Evolutionary conservation across 2,329 filamentous ascomycete species (phyloP).

Genomic region (Trichoderma sp.): DNA sequence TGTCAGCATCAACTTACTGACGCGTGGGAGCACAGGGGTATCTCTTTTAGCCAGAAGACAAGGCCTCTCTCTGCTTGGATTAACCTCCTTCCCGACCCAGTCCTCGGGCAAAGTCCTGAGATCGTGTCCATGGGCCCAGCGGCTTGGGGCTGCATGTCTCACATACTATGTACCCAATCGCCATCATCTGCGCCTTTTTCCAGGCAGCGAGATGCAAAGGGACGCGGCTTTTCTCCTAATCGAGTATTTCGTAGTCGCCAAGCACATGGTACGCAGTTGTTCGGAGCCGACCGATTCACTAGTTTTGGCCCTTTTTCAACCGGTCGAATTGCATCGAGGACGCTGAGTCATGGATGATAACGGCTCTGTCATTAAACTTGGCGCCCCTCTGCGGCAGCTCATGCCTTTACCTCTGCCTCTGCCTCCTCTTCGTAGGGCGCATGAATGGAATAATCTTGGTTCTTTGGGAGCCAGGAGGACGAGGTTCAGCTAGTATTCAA

Average conservation of each 20-base stretch:
- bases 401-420: background rate
- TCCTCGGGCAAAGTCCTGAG: background rate
- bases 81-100: slow-evolving; percentile 6
- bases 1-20: background rate
- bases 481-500: background rate
- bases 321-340: background rate
- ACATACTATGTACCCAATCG: background rate
- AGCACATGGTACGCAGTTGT: background rate
- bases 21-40: background rate
- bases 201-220: background rate
- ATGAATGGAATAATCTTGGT: background rate
- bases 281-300: slow-evolving; percentile 1
- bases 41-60: slow-evolving; percentile 6
- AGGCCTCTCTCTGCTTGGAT: background rate
- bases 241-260: background rate
- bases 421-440: background rate
- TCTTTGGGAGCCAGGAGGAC: background rate
- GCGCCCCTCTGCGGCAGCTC: background rate
- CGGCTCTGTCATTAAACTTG: background rate
- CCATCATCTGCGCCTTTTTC: background rate
- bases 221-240: background rate
- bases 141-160: background rate
- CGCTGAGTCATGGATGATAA: background rate
- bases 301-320: background rate
- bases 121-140: background rate